Evolutionary conservation across 306 rosid genomes (phyloP).

Genomic region (Ammopiptanthus mongolicus): DNA sequence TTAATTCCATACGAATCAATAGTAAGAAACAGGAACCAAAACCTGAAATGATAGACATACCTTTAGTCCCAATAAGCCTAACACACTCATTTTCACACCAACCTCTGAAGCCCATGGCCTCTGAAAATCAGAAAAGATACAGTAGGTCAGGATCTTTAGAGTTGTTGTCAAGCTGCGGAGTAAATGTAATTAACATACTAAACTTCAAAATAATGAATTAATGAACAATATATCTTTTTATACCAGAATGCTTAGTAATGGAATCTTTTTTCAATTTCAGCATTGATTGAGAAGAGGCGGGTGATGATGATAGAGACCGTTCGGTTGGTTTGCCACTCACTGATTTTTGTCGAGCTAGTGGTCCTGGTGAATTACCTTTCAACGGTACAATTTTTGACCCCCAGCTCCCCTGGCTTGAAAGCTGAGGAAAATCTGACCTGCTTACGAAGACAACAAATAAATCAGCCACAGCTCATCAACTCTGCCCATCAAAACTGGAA

Average conservation of each 20-base stretch:
- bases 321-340: constrained; percentile 53
- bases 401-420: constrained; percentile 55
- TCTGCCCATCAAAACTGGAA: background rate
- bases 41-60: constrained; percentile 28
- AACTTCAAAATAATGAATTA: background rate
- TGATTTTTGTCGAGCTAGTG: constrained; percentile 63
- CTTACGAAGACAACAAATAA: constrained; percentile 14
- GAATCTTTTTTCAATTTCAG: constrained; percentile 68
- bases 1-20: background rate
- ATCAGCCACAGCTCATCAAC: background rate
- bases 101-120: constrained; percentile 77
- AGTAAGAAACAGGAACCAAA: background rate
- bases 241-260: constrained; percentile 73
- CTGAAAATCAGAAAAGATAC: constrained; percentile 37
- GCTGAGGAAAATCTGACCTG: constrained; percentile 78
- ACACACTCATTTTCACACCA: constrained; percentile 88
- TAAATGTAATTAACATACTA: background rate
- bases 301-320: constrained; percentile 48
- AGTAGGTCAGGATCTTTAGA: background rate
- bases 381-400: constrained; percentile 42
- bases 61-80: constrained; percentile 78
- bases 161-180: background rate
- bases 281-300: constrained; percentile 51
- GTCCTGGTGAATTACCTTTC: constrained; percentile 56
- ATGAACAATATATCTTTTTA: background rate